Conservation (phyloP, 2,329 filamentous ascomycete species). For the Zasmidium citrigriseum region DNA sequence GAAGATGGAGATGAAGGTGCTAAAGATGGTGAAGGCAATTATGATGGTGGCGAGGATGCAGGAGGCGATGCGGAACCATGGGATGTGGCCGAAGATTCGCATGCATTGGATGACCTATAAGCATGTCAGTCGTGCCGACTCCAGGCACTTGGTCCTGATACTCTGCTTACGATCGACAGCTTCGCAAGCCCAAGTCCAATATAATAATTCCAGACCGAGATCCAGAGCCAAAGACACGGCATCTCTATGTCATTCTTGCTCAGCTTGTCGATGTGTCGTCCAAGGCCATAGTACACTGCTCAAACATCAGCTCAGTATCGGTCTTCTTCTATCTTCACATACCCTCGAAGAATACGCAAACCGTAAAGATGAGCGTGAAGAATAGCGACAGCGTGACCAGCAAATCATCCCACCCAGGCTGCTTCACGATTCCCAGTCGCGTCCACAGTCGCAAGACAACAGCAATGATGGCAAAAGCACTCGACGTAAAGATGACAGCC, state of each 20-base stretch:
- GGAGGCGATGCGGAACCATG: conserved; percentile 7
- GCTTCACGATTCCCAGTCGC: conserved; percentile 1
- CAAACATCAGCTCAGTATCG: not conserved
- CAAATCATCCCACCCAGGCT: conserved; percentile 10
- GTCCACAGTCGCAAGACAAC: conserved; percentile 15
- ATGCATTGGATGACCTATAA: conserved; percentile 6
- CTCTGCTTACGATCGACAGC: not conserved
- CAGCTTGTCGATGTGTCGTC: conserved; percentile 13
- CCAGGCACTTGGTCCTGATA: not conserved
- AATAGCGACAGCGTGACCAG: not conserved
- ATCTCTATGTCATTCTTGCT: conserved; percentile 2
- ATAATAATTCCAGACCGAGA: conserved; percentile 15
- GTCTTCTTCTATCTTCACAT: not conserved
- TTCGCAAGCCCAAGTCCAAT: conserved; percentile 7
- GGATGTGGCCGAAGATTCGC: conserved; percentile 14
- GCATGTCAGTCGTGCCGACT: not conserved
- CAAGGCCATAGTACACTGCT: conserved; percentile 18
- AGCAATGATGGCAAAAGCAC: conserved; percentile 10
- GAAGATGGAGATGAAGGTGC: not conserved
- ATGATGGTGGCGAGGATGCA: not conserved
- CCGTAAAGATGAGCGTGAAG: conserved; percentile 1
- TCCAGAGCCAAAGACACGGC: conserved; percentile 11
- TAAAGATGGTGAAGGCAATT: not conserved
- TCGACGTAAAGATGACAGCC: conserved; percentile 10
- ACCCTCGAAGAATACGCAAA: not conserved